Percentiles rank a stretch among this genome's conserved stretches.
phyloP scores from a whole-genome alignment of 1,284 basidiomycete genomes.

The Hypsizygus ulmarius region DNA sequence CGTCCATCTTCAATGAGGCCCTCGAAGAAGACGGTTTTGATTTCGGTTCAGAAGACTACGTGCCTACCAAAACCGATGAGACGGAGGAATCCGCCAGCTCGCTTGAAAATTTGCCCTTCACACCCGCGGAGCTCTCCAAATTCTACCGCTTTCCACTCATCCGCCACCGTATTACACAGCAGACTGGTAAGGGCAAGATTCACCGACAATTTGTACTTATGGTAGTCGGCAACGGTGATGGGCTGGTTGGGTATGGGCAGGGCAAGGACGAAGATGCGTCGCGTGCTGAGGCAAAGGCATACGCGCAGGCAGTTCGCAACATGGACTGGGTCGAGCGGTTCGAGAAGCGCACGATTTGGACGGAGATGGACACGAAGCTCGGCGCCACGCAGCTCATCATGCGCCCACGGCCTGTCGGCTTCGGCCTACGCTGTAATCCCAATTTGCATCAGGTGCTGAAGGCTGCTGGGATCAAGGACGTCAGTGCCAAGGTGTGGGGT shows the following conservation, averaged over 20 bases:
- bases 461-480: slow-evolving; percentile 92
- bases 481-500: slow-evolving; percentile 92
- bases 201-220: slow-evolving; percentile 65
- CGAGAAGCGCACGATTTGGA: slow-evolving; percentile 90
- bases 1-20: slow-evolving; percentile 44
- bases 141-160: slow-evolving; percentile 61
- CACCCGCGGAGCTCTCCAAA: slow-evolving; percentile 20
- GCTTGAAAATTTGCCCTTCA: slow-evolving; percentile 23
- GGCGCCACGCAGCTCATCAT: slow-evolving; percentile 84
- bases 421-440: slow-evolving; percentile 89
- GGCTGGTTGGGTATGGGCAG: slow-evolving; percentile 88
- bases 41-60: slow-evolving; percentile 24
- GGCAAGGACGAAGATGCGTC: slow-evolving; percentile 71
- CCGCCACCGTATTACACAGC: slow-evolving; percentile 66
- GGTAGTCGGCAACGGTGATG: slow-evolving; percentile 84
- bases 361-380: slow-evolving; percentile 81
- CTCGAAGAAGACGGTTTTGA: slow-evolving; percentile 28
- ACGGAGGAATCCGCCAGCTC: slow-evolving; percentile 29
- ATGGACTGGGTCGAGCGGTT: slow-evolving; percentile 92
- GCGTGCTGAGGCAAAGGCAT: slow-evolving; percentile 65
- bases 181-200: slow-evolving; percentile 86
- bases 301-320: slow-evolving; percentile 74
- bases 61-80: slow-evolving; percentile 30
- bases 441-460: slow-evolving; percentile 86
- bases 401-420: slow-evolving; percentile 89